Base-by-base conservation (phyloP, 331 rosid genomes). In the Phaseolus coccineus region DNA sequence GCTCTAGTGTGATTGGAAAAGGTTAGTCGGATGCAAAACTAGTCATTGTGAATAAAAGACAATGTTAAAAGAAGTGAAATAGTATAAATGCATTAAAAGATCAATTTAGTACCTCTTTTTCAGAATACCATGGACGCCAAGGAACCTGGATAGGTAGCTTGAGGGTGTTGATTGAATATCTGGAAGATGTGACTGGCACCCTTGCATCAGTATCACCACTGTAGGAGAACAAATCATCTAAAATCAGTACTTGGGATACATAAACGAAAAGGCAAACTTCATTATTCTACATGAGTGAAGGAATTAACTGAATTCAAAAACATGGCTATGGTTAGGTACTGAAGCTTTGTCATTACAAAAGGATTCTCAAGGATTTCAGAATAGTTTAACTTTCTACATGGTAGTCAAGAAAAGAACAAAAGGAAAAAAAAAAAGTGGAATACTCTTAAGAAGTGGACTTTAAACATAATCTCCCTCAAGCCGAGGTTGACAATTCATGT, bases 121-220 rank as follows among this genome's bases (percentile, higher is more conserved):
- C 82, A 6, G 80, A 84, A 48, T 84, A 84, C 87, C 87, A 84
- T 25, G 87, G 77, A 35, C 53, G 82, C 87, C 87, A 84, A 28
- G 85, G 27, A 55, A 15, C 68, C 13, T 15, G 28, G 16, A 67
- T 14, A 16, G 78, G 50, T 2, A 84, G 83, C 33, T 84, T 77
- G 24, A 84, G 80, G 5, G 15, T 42, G 73, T 81, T 81, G 69
- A 84, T 66, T 8, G 87, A 24, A 64, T 84, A 84, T 69, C 82
- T 66, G 13, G 87, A 76, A 22, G 82, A 68, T 59, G 88, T 77
- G 3, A 85, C 85, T 30, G 85, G 83, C 69, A 73, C 74, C 42
- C 12, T 12, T 52, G 71, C 70, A 81, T 85, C 88, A 6, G 65
- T 61, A 72, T 85, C 88, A 46, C 88, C 85, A 77, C 88, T 85